Percentiles rank a stretch among this genome's conserved stretches.
Conservation (phyloP, 139 green algal species). For the Astrephomene gubernaculifera region DNA sequence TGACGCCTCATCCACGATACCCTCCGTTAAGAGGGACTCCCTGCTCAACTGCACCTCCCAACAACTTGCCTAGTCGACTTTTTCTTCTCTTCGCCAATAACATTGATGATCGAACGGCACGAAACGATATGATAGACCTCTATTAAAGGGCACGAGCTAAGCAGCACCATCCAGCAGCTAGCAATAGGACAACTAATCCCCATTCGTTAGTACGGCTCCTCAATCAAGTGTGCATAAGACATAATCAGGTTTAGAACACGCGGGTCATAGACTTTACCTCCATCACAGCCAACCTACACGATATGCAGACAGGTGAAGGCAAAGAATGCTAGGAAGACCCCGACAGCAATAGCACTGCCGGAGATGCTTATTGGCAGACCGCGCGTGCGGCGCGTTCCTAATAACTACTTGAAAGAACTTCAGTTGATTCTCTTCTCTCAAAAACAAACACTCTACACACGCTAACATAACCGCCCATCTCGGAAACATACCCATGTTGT, state of each 20-base stretch:
- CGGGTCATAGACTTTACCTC: neutral
- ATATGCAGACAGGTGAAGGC: neutral
- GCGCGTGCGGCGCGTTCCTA: neutral
- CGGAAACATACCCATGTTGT: neutral
- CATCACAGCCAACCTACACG: neutral
- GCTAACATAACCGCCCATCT: neutral
- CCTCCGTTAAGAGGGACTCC: no score
- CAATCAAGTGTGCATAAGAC: no score
- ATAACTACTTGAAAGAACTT: neutral
- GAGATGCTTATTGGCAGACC: neutral
- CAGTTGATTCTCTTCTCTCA: neutral
- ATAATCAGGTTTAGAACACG: neutral
- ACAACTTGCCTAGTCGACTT: no score
- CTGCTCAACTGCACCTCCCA: no score
- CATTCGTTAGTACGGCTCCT: no score
- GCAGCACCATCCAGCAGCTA: no score
- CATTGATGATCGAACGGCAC: no score
- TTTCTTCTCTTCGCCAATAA: no score
- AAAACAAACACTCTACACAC: neutral
- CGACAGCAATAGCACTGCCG: conserved; percentile 16
- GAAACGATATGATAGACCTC: no score
- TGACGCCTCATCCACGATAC: no score
- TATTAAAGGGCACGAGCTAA: no score
- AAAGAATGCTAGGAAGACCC: conserved; percentile 13
- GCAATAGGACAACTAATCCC: no score